Evolutionary conservation across 148 eudicot species (phyloP).

Genomic region (Agrostemma githago): DNA sequence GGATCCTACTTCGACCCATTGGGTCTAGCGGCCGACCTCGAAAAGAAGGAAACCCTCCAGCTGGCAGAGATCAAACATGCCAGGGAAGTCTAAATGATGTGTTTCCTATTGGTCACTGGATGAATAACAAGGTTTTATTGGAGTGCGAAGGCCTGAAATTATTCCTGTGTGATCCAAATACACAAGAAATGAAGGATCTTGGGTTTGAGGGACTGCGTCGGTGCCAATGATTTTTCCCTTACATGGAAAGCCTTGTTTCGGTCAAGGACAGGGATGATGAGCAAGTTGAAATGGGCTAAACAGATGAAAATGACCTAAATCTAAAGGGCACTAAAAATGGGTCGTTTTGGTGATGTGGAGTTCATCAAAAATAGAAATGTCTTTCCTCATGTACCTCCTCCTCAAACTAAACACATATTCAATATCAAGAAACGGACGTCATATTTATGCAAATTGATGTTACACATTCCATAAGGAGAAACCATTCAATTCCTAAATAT

Average conservation of each 20-base stretch:
- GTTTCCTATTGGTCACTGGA: slow-evolving; percentile 13
- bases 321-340: too few species aligned
- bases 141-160: not conserved
- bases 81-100: slow-evolving; percentile 18
- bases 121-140: slow-evolving; percentile 2
- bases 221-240: slow-evolving; percentile 3
- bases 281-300: not conserved
- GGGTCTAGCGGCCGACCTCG: slow-evolving; percentile 83
- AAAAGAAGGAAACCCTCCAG: slow-evolving; percentile 82
- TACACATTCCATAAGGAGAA: too few species aligned
- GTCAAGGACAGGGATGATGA: not conserved
- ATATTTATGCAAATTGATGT: too few species aligned
- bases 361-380: too few species aligned
- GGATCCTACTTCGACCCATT: slow-evolving; percentile 78
- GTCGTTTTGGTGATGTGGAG: too few species aligned
- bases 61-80: slow-evolving; percentile 98
- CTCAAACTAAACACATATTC: too few species aligned
- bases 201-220: not conserved
- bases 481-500: too few species aligned
- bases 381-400: too few species aligned
- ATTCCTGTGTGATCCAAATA: not conserved
- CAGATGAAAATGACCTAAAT: too few species aligned
- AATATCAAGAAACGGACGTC: too few species aligned
- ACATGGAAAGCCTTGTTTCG: slow-evolving; percentile 18
- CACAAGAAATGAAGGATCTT: slow-evolving; percentile 13